Conservation (phyloP, 2,329 filamentous ascomycete genomes). For the Dothiorella sarmentorum region DNA sequence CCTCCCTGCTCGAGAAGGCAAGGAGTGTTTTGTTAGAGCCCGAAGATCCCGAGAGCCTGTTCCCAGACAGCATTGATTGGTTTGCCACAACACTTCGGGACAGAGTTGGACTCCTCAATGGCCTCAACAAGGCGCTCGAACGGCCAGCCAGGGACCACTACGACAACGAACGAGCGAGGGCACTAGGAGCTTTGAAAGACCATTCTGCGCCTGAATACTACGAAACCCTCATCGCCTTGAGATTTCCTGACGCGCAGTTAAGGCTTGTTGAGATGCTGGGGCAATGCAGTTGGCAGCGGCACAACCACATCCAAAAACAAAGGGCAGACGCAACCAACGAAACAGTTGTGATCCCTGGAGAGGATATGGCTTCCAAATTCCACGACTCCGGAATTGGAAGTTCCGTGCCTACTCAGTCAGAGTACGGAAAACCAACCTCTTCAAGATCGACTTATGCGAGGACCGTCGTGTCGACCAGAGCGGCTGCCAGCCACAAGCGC, state of each 20-base stretch:
- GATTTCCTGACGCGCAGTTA: conserved; percentile 21
- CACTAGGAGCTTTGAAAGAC: no score
- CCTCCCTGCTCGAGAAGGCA: no score
- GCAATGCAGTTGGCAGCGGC: conserved; percentile 25
- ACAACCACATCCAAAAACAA: conserved; percentile 23
- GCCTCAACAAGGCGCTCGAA: no score
- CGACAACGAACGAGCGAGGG: no score
- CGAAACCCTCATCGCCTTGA: conserved; percentile 21
- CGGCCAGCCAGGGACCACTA: no score
- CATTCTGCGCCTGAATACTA: conserved; percentile 24
- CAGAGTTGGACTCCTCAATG: no score
- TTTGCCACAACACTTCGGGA: no score
- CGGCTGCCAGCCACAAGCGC: conserved; percentile 18
- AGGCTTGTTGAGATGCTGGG: conserved; percentile 20
- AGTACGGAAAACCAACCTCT: not conserved
- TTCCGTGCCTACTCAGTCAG: not conserved
- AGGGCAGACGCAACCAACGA: conserved; percentile 1
- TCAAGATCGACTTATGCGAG: conserved; percentile 22
- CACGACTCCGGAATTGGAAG: conserved; percentile 21
- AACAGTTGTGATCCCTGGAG: no score
- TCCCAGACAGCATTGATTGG: no score
- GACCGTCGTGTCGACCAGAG: conserved; percentile 22
- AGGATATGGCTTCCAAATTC: conserved; percentile 22
- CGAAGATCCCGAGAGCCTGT: no score
- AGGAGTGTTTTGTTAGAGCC: no score